Evolutionary conservation across 257 asterid genomes (phyloP).

Genomic region (Datura wrightii): DNA sequence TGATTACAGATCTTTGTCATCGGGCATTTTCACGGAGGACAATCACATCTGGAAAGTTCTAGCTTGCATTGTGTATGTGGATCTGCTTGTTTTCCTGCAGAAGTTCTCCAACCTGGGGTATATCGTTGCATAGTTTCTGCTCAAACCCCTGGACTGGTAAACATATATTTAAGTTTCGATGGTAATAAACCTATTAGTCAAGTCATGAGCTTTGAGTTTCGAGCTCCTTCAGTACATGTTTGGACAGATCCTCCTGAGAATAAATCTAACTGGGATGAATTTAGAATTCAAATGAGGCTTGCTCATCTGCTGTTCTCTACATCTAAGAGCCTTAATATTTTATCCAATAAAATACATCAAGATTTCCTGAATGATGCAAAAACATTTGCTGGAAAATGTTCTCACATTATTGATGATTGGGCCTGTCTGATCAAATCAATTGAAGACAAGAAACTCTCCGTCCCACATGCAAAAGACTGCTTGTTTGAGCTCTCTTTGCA

Average conservation of each 20-base stretch:
- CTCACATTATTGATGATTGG: slow-evolving; percentile 63
- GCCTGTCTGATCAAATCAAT: slow-evolving; percentile 56
- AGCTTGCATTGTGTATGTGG: slow-evolving; percentile 71
- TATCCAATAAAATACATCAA: slow-evolving; percentile 59
- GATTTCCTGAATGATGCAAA: slow-evolving; percentile 71
- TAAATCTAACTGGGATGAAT: slow-evolving; percentile 64
- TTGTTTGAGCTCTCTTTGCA: slow-evolving; percentile 79
- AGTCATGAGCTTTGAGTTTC: slow-evolving; percentile 74
- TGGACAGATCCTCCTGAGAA: slow-evolving; percentile 43
- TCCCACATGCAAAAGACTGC: slow-evolving; percentile 70
- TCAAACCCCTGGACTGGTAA: slow-evolving; percentile 70
- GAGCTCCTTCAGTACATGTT: slow-evolving; percentile 55
- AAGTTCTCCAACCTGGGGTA: slow-evolving; percentile 77
- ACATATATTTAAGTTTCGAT: slow-evolving; percentile 75
- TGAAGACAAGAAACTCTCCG: slow-evolving; percentile 60
- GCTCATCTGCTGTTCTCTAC: slow-evolving; percentile 81
- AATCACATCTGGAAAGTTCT: slow-evolving; percentile 48
- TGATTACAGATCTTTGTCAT: slow-evolving; percentile 77
- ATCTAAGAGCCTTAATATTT: slow-evolving; percentile 57
- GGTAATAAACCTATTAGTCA: slow-evolving; percentile 84
- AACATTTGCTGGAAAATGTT: slow-evolving; percentile 62
- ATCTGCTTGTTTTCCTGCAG: slow-evolving; percentile 58
- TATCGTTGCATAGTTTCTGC: slow-evolving; percentile 71
- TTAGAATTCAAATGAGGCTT: slow-evolving; percentile 79
- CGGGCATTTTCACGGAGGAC: slow-evolving; percentile 65